Evolutionary conservation across 129 eudicot species (phyloP), one percentile per base, ranked within the genome.

Genomic region (Flaveria bidentis): DNA sequence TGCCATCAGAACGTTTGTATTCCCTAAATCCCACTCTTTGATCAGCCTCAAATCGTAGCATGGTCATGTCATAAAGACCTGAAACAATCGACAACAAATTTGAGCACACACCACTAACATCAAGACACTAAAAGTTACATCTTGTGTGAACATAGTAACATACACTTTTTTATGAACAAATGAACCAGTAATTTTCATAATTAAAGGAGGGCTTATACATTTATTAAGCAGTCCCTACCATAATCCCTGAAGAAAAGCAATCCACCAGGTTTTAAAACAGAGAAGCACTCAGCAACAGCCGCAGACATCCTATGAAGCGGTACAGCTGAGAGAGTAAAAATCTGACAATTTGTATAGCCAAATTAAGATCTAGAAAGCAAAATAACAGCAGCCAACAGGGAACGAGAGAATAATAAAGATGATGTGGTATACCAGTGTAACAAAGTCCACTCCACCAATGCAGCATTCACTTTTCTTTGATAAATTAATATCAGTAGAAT

Each of bases 51-150:
- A 94, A 94, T 73, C 97, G 89, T 80, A 94, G 96, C 99, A 94
- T 94, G 53, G 96, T 91, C 99, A 94, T 94, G 77, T 94, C 99
- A 86, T 89, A 91, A 70, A 91, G 92, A 56, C 99, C 97, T 94
- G 92, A 57, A 76, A 69, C 71, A 46, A 66, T 62, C 64, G 9
- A 28, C 28, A 49, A 70, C 75, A 42, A 42, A 25, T 64, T 57
- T 71, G 50, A 69, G 66, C 64, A 51, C 45, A 51, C 15, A 30
- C 51, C 28, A 66, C 51, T 17, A 46, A 66, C 33, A 53, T 67
- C 30, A 52, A 36, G 20, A n/a, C 64, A 8, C 6, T 52, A 51
- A 28, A 50, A 23, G 25, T 49, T 25, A 13, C 60, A 70, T 70
- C 49, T n/a, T 33, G 63, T 51, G n/a, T 18, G 23, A 3, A 25